These are phyloP conservation scores for Coemansia sp. DNA, from an alignment of 192 early-diverging fungal genomes.

Conservation along the genomic window DNA sequence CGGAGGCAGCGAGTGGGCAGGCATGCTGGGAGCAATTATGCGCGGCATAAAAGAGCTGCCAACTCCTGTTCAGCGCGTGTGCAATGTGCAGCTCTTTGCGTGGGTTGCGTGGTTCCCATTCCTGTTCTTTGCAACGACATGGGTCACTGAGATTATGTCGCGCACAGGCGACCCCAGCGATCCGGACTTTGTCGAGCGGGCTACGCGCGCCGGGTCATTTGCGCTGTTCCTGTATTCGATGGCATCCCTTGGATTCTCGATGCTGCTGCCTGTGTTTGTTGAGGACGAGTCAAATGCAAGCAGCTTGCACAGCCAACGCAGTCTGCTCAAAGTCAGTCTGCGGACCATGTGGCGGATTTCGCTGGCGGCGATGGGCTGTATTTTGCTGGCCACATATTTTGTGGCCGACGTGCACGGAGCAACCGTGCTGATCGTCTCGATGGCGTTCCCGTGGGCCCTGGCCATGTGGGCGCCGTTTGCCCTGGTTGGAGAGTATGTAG, in stretches of 20 bases:
- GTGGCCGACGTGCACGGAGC: slow-evolving; percentile 62
- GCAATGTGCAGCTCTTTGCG: slow-evolving; percentile 90
- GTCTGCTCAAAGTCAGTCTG: slow-evolving; percentile 25
- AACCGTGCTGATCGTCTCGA: slow-evolving; percentile 64
- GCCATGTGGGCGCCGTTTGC: slow-evolving; percentile 92
- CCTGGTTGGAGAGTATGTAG: slow-evolving; percentile 69
- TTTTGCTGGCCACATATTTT: slow-evolving; percentile 67
- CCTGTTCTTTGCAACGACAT: slow-evolving; percentile 79
- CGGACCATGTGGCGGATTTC: slow-evolving; percentile 70
- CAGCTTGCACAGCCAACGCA: slow-evolving; percentile 7
- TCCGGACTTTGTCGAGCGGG: slow-evolving; percentile 55
- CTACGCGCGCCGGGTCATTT: slow-evolving; percentile 83
- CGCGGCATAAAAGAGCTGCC: slow-evolving; percentile 59
- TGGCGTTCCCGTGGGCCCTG: slow-evolving; percentile 86
- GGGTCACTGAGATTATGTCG: slow-evolving; percentile 47
- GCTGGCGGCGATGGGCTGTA: slow-evolving; percentile 62
- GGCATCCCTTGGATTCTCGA: slow-evolving; percentile 60
- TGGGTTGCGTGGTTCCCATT: slow-evolving; percentile 99
- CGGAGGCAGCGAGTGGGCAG: slow-evolving; percentile 19
- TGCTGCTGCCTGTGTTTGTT: slow-evolving; percentile 38
- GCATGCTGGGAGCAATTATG: slow-evolving; percentile 22
- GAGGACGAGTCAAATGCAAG: slow-evolving; percentile 12
- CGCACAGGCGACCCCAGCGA: slow-evolving; percentile 26
- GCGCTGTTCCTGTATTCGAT: slow-evolving; percentile 81
- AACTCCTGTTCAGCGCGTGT: slow-evolving; percentile 72